A percentile compares a stretch with the other conserved stretches of the same genome.
Conservation (phyloP, 192 early-diverging fungal species). For the Podila horticola region DNA sequence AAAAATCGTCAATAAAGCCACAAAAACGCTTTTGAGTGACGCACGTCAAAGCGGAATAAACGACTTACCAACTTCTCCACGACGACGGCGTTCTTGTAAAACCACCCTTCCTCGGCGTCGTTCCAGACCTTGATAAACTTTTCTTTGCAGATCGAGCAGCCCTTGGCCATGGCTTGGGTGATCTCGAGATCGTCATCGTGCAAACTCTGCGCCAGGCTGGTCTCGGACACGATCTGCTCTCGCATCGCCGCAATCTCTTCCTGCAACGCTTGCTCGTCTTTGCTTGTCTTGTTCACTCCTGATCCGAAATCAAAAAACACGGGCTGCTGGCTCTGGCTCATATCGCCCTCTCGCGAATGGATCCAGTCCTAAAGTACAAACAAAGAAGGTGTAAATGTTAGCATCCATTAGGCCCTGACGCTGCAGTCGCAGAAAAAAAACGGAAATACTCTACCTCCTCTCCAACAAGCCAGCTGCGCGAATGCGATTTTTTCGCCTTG, state of each 20-base stretch:
- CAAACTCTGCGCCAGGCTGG: constrained; percentile 21
- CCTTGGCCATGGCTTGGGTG: constrained; percentile 62
- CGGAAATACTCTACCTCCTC: constrained; percentile 59
- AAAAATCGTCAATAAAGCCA: constrained; percentile 3
- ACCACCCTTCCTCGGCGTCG: constrained; percentile 82
- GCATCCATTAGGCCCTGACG: neutral
- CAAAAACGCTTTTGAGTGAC: neutral
- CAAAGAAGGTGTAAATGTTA: neutral
- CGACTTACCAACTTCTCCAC: constrained; percentile 63
- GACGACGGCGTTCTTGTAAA: constrained; percentile 73
- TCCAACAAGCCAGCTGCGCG: constrained; percentile 88
- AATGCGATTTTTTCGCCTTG: constrained; percentile 81
- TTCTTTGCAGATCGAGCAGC: constrained; percentile 83
- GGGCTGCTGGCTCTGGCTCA: constrained; percentile 36
- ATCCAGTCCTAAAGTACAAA: constrained; percentile 53
- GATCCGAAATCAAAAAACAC: constrained; percentile 51
- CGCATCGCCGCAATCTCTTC: constrained; percentile 39
- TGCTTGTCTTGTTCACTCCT: constrained; percentile 33
- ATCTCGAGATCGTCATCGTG: constrained; percentile 37
- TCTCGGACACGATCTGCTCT: constrained; percentile 37
- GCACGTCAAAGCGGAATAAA: neutral
- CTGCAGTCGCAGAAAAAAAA: neutral
- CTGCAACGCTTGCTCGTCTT: constrained; percentile 30
- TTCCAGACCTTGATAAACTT: constrained; percentile 78
- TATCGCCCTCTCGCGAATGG: constrained; percentile 52